Evolutionary conservation across 2,329 filamentous ascomycete genomes (phyloP), one percentile per base, ranked within the genome.

Genomic region (Periconia sp.): DNA sequence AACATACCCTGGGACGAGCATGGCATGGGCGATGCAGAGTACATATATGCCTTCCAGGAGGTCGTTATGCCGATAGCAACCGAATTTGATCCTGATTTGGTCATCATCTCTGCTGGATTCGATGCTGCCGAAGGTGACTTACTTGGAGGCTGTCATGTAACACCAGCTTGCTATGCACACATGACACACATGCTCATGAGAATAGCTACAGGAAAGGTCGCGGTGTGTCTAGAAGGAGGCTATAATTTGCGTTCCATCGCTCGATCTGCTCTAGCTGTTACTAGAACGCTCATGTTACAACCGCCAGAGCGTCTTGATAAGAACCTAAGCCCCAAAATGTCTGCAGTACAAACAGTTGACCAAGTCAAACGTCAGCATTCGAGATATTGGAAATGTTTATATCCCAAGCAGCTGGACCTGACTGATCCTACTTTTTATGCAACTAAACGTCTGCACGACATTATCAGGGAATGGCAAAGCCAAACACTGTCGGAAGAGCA

Each of bases 121-220:
- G 94, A 99, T 72, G 94, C 94, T 15, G 94, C 94, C 0, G 90
- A 90, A 59, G 94, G 94, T 13, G 94, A 99, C 72, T 88, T 94
- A 68, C 82, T 99, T 1, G 94, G 94, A 47, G 91, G 90, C 31
- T 99, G 94, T 71, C 93, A 91, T 67, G 94, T 99, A 6, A 89
- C 92, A 1, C 94, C 94, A 0, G 77, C 86, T 5, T 96, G 94
- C 69, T 99, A 97, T 70, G 91, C 92, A 14, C 93, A 99, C 69
- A 97, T 99, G 94, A 97, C 94, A 15, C 92, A 97, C 70, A 97
- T 97, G 93, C 84, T 99, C 45, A 97, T 97, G 92, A 92, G 91
- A 2, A 81, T 99, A 18, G 93, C 94, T 0, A 82, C 87, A 43
- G 94, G 94, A 27, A 96, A 92, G 69, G 82, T 99, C 14, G 90